Percentiles rank a stretch among this genome's conserved stretches.
Conservation (phyloP, 1,139 yeast species). For the Ogataea hybrid region DNA sequence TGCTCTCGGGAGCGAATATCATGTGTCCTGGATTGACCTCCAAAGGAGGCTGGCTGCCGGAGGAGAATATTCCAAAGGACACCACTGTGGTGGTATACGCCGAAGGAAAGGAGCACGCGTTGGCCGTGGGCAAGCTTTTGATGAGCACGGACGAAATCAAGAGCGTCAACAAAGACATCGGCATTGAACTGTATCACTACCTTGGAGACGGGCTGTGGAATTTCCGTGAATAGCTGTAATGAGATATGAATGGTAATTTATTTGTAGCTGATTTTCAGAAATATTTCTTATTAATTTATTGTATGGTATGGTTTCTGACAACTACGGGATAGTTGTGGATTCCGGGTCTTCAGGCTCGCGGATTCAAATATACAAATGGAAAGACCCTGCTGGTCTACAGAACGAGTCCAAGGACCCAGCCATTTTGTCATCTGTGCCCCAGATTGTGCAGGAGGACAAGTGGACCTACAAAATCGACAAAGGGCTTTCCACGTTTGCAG, state of each 20-base stretch:
- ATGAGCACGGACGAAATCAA: constrained; percentile 94
- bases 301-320: constrained; percentile 15
- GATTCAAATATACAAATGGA: constrained; percentile 68
- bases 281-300: constrained; percentile 4
- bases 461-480: constrained; percentile 68
- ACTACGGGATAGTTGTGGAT: constrained; percentile 73
- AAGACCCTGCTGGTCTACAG: constrained; percentile 39
- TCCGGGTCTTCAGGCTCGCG: constrained; percentile 84
- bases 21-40: constrained; percentile 98
- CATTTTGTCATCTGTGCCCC: constrained; percentile 54
- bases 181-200: constrained; percentile 81
- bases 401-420: constrained; percentile 27
- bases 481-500: constrained; percentile 63
- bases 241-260: constrained; percentile 1
- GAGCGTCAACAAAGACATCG: constrained; percentile 81
- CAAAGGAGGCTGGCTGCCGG: constrained; percentile 84
- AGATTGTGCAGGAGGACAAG: constrained; percentile 52
- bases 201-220: constrained; percentile 91
- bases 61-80: constrained; percentile 59
- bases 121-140: constrained; percentile 82
- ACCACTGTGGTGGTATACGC: constrained; percentile 81
- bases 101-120: constrained; percentile 87
- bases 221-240: constrained; percentile 31
- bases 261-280: neutral
- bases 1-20: constrained; percentile 89